phyloP scores from a whole-genome alignment of 148 eudicot genomes.

The Nepenthes gracilis region DNA sequence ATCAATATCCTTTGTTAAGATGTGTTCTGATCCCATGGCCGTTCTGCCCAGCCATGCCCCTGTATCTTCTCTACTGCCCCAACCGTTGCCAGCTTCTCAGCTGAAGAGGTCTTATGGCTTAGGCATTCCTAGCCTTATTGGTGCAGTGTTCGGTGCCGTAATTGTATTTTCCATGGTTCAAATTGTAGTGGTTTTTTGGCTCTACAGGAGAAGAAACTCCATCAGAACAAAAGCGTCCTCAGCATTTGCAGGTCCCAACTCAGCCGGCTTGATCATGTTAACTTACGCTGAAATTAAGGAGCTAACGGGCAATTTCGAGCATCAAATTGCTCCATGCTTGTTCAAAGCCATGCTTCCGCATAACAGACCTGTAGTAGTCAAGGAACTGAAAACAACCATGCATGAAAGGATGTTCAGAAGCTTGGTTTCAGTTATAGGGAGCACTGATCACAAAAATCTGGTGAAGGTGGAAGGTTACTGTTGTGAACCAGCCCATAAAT shows the following conservation, averaged over 20 bases:
- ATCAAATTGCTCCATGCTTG: slow-evolving; percentile 29
- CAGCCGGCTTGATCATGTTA: slow-evolving; percentile 26
- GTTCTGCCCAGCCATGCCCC: slow-evolving; percentile 8
- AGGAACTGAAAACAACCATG: slow-evolving; percentile 13
- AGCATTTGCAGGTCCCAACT: slow-evolving; percentile 18
- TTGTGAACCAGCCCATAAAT: slow-evolving; percentile 34
- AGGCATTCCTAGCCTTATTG: slow-evolving; percentile 28
- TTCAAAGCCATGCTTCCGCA: slow-evolving; percentile 29
- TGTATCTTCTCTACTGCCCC: slow-evolving; percentile 7
- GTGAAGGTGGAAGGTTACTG: slow-evolving; percentile 50
- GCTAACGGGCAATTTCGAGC: slow-evolving; percentile 37
- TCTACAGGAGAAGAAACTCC: slow-evolving; percentile 24
- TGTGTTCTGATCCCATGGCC: slow-evolving; percentile 45
- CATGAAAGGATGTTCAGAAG: slow-evolving; percentile 39
- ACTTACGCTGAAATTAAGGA: slow-evolving; percentile 44
- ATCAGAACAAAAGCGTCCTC: slow-evolving; percentile 16
- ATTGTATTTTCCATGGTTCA: slow-evolving; percentile 27
- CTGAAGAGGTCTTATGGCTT: slow-evolving; percentile 9
- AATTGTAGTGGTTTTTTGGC: slow-evolving; percentile 27
- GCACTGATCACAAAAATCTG: slow-evolving; percentile 45
- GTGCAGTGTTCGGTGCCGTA: slow-evolving; percentile 31
- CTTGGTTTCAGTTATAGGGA: slow-evolving; percentile 24
- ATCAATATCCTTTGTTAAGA: slow-evolving; percentile 46
- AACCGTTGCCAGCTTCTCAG: slow-evolving; percentile 2
- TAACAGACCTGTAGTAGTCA: slow-evolving; percentile 28